Evolutionary conservation across 257 asterid genomes (phyloP).

Genomic region (Solanum clarkiae): DNA sequence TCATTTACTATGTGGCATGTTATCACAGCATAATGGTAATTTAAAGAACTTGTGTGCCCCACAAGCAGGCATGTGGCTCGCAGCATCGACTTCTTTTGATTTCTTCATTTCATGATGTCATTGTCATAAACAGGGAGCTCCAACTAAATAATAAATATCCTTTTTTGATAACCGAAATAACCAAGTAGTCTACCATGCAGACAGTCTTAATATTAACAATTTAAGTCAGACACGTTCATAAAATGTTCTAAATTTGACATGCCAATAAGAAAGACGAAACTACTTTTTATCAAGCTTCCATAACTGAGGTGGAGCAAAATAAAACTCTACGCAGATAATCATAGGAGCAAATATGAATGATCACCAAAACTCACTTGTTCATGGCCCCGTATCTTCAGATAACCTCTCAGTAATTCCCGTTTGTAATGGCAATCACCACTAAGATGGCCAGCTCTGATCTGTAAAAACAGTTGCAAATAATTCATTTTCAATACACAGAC

Average conservation of each 20-base stretch:
- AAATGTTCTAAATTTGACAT: background rate
- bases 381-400: constrained; percentile 54
- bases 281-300: background rate
- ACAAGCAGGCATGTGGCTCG: background rate
- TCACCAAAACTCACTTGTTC: constrained; percentile 43
- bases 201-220: background rate
- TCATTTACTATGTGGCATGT: background rate
- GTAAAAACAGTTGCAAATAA: background rate
- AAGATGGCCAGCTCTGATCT: constrained; percentile 90
- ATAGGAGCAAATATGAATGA: background rate
- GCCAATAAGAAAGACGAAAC: background rate
- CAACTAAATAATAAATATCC: background rate
- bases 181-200: background rate
- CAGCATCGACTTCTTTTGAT: background rate
- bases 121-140: background rate
- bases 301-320: background rate
- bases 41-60: background rate
- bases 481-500: background rate
- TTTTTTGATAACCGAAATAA: background rate
- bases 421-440: constrained; percentile 93
- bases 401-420: constrained; percentile 78
- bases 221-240: background rate
- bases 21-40: background rate
- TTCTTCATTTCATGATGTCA: background rate
- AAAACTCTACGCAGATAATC: background rate